These are phyloP conservation scores for Lanmaoa rubissima DNA, from an alignment of 768 basidiomycete species.

Conservation along the genomic window DNA sequence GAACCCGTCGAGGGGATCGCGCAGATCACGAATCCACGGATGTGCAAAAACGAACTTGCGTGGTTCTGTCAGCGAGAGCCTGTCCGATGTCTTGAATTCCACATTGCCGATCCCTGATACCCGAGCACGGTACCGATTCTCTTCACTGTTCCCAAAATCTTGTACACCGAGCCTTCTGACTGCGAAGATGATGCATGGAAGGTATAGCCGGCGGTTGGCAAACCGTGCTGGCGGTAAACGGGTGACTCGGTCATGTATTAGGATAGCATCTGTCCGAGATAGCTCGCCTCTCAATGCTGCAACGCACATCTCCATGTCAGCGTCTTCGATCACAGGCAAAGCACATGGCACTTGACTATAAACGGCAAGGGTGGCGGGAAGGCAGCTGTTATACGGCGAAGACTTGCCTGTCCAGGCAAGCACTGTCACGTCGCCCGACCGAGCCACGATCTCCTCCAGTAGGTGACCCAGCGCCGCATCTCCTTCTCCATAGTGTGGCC, in stretches of 20 bases:
- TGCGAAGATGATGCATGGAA: conserved; percentile 1
- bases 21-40: conserved; percentile 8
- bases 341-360: neutral
- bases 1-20: neutral
- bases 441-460: conserved; percentile 9
- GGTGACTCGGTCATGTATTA: neutral
- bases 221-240: neutral
- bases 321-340: neutral
- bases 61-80: neutral
- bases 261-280: neutral
- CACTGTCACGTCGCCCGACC: conserved; percentile 5
- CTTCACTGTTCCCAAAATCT: neutral
- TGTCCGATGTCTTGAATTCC: neutral
- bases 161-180: neutral
- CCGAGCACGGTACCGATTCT: too few species aligned
- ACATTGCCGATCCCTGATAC: too few species aligned
- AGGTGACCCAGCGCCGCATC: conserved; percentile 10
- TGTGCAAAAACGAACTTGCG: neutral
- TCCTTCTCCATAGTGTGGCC: conserved; percentile 9
- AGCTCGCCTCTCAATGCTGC: neutral
- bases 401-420: conserved; percentile 12
- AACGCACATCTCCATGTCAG: neutral
- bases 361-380: neutral
- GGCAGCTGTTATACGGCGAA: conserved; percentile 14
- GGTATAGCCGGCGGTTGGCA: neutral